Conservation (phyloP, 495 filamentous ascomycete genomes). For the Hypoxylon intermedium region DNA sequence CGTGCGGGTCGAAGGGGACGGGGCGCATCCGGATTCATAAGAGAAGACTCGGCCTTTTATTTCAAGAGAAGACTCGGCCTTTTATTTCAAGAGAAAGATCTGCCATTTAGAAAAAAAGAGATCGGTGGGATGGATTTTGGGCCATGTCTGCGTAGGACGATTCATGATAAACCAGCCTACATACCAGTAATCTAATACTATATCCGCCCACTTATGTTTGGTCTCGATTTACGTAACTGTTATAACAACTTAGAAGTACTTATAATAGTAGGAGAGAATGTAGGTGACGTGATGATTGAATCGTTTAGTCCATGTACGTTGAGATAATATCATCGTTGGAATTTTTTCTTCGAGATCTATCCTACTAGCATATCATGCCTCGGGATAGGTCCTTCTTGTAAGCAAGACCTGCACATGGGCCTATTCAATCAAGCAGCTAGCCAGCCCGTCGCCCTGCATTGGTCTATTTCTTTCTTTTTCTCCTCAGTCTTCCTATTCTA, state of each 20-base stretch:
- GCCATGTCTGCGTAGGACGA: constrained; percentile 32
- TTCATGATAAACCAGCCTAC: constrained; percentile 38
- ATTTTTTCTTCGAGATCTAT: too few relatives aligned
- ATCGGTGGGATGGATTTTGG: constrained; percentile 15
- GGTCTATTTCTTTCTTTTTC: neutral
- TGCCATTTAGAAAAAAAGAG: constrained; percentile 30
- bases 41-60: constrained; percentile 12
- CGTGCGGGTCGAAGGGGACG: constrained; percentile 6
- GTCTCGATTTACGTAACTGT: too few relatives aligned
- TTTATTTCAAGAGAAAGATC: constrained; percentile 32
- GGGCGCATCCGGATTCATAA: constrained; percentile 27
- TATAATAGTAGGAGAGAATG: too few relatives aligned
- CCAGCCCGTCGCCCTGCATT: neutral
- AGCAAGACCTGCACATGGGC: neutral
- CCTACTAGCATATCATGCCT: too few relatives aligned
- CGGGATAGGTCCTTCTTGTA: too few relatives aligned
- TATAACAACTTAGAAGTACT: too few relatives aligned
- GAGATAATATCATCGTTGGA: too few relatives aligned
- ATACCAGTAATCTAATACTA: constrained; percentile 39
- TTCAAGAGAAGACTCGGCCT: constrained; percentile 14
- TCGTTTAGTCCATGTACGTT: too few relatives aligned
- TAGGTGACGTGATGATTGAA: too few relatives aligned
- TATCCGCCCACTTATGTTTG: constrained; percentile 19
- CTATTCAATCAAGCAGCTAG: neutral
- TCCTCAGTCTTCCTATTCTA: constrained; percentile 47